Percentiles rank a stretch among this genome's conserved stretches.
Conservation (phyloP, 345 rosid species). For the Clarkia xantiana region DNA sequence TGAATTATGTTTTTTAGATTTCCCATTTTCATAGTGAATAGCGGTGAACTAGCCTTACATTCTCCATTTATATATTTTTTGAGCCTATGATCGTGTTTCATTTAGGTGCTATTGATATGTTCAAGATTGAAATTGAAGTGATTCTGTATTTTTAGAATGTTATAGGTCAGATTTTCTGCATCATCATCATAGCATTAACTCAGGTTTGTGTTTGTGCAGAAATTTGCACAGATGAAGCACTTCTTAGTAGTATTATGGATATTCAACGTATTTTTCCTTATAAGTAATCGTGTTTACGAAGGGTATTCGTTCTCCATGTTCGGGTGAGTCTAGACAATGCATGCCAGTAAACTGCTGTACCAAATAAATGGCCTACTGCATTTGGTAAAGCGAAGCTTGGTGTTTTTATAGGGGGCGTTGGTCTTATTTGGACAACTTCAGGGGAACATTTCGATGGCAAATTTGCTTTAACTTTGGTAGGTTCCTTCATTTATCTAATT, state of each 20-base stretch:
- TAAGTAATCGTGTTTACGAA: conserved; percentile 68
- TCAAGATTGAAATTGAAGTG: too few relatives aligned
- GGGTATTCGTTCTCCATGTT: conserved; percentile 74
- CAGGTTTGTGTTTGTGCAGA: conserved; percentile 30
- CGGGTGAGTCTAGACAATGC: conserved; percentile 45
- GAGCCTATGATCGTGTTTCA: too few relatives aligned
- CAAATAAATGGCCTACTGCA: background rate
- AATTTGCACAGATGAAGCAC: conserved; percentile 40
- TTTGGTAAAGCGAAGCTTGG: background rate
- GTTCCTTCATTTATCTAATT: conserved; percentile 3
- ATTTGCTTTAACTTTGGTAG: conserved; percentile 94
- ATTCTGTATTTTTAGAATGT: too few relatives aligned
- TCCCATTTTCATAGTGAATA: too few relatives aligned
- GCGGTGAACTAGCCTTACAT: too few relatives aligned
- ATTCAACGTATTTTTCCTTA: conserved; percentile 61
- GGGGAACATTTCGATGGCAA: conserved; percentile 93
- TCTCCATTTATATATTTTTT: too few relatives aligned
- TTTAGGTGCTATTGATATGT: too few relatives aligned
- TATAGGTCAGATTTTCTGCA: too few relatives aligned
- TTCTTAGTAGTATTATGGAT: conserved; percentile 52
- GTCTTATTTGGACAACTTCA: conserved; percentile 57
- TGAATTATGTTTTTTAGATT: background rate
- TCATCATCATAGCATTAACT: too few relatives aligned
- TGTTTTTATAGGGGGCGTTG: conserved; percentile 37
- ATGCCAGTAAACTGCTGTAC: conserved; percentile 4